A percentile compares a stretch with the other conserved stretches of the same genome.
Conservation (phyloP, 2,329 filamentous ascomycete species). For the Thielaviopsis musarum region DNA sequence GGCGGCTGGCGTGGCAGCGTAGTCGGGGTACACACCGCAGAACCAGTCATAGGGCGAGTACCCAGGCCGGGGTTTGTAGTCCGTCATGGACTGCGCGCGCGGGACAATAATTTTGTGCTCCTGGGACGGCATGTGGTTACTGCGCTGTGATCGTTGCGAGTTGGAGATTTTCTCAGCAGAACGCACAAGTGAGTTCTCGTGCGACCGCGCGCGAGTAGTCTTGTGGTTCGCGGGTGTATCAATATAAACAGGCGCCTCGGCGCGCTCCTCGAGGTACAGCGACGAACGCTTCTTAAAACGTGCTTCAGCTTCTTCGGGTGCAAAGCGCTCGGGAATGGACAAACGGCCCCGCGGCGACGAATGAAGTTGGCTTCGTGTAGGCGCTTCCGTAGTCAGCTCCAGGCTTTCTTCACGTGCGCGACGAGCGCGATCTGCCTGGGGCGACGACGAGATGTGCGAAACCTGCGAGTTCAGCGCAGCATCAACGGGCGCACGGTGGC, state of each 20-base stretch:
- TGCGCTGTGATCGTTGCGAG: not conserved
- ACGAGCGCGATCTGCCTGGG: not conserved
- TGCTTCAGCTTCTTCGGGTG: not conserved
- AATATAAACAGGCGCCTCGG: not conserved
- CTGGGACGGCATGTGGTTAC: not conserved
- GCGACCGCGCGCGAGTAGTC: not conserved
- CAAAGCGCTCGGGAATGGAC: not conserved
- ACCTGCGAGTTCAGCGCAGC: not conserved
- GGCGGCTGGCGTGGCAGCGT: conserved; percentile 21
- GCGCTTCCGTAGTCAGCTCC: not conserved
- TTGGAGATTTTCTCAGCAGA: not conserved
- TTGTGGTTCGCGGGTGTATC: not conserved
- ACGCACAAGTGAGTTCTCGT: not conserved
- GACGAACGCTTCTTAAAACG: not conserved
- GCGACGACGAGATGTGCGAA: not conserved
- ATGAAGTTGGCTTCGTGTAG: not conserved
- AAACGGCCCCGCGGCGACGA: not conserved
- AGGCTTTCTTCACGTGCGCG: not conserved
- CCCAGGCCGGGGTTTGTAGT: not conserved
- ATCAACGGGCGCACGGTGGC: not conserved
- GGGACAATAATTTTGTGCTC: not conserved
- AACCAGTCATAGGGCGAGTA: conserved; percentile 23
- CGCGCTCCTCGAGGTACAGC: not conserved
- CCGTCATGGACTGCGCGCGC: not conserved
- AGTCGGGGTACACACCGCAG: conserved; percentile 25